Evolutionary conservation across 176 grass and related monocot genomes (phyloP).

Genomic region (Stipa capillata): DNA sequence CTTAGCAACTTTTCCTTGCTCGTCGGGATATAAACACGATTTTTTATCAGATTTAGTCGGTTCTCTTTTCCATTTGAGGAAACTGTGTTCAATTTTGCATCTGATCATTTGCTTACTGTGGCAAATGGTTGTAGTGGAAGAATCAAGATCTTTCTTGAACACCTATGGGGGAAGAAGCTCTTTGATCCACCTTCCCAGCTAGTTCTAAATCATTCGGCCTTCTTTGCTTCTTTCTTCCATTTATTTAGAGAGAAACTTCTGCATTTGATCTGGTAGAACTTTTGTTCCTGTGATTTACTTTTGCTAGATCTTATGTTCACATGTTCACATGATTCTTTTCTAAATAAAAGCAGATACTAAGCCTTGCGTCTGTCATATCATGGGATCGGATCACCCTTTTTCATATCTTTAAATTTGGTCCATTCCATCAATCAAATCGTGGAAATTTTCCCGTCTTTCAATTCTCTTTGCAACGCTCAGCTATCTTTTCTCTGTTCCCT

Average conservation of each 20-base stretch:
- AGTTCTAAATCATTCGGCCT: not conserved
- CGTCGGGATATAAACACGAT: not conserved
- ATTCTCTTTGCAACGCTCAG: not conserved
- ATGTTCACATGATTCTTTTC: not conserved
- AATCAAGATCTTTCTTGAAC: not conserved
- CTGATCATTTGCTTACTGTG: not conserved
- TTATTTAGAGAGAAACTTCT: not conserved
- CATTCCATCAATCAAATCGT: conserved; percentile 9
- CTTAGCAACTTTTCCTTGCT: not conserved
- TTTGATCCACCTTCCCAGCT: not conserved
- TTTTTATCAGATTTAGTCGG: not conserved
- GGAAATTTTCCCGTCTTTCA: not conserved
- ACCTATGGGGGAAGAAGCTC: not conserved
- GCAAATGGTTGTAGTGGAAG: not conserved
- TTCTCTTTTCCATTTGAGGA: not conserved
- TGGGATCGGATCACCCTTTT: not conserved
- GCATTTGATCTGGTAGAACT: not conserved
- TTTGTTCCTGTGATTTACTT: not conserved
- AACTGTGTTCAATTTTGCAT: conserved; percentile 15
- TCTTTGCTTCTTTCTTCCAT: not conserved
- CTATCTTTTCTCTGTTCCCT: not conserved
- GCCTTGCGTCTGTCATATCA: conserved; percentile 9
- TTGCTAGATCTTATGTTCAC: conserved; percentile 12
- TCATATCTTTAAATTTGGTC: not conserved
- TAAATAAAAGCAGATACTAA: not conserved